Evolutionary conservation across 306 rosid species (phyloP).

Genomic region (Purshia tridentata): DNA sequence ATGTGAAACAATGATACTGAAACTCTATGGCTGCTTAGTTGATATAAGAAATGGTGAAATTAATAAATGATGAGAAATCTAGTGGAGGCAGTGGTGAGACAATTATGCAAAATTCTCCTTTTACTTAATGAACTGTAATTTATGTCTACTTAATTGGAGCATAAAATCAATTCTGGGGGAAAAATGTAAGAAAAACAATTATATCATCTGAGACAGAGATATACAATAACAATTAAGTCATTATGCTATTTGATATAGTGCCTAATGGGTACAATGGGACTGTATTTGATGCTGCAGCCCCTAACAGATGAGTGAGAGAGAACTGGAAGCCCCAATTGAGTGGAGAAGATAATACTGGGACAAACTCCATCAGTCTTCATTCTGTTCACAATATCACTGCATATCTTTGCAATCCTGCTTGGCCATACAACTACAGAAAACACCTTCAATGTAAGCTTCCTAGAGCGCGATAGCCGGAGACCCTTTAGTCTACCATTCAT

Average conservation of each 20-base stretch:
- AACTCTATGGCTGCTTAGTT: not conserved
- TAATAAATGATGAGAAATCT: not conserved
- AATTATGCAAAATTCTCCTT: not conserved
- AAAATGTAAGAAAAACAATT: not conserved
- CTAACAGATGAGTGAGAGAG: slow-evolving; percentile 45
- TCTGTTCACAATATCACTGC: slow-evolving; percentile 39
- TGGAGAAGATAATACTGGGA: slow-evolving; percentile 46
- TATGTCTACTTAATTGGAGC: not conserved
- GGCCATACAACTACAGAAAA: slow-evolving; percentile 37
- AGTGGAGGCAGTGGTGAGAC: not conserved
- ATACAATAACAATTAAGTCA: not conserved
- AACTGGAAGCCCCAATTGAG: slow-evolving; percentile 78
- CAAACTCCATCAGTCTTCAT: slow-evolving; percentile 40
- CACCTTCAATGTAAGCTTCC: slow-evolving; percentile 47
- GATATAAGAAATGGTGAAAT: not conserved
- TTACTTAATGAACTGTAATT: slow-evolving; percentile 2
- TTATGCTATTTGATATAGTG: slow-evolving; percentile 10
- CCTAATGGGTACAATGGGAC: slow-evolving; percentile 2
- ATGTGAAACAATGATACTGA: not conserved
- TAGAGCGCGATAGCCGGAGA: slow-evolving; percentile 42
- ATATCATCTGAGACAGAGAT: not conserved
- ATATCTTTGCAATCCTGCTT: slow-evolving; percentile 49
- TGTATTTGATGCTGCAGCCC: slow-evolving; percentile 8
- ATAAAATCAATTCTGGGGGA: not conserved
- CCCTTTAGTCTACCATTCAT: slow-evolving; percentile 55